phyloP scores from a whole-genome alignment of 2,329 filamentous ascomycete genomes.

The Penicillium nordicum region DNA sequence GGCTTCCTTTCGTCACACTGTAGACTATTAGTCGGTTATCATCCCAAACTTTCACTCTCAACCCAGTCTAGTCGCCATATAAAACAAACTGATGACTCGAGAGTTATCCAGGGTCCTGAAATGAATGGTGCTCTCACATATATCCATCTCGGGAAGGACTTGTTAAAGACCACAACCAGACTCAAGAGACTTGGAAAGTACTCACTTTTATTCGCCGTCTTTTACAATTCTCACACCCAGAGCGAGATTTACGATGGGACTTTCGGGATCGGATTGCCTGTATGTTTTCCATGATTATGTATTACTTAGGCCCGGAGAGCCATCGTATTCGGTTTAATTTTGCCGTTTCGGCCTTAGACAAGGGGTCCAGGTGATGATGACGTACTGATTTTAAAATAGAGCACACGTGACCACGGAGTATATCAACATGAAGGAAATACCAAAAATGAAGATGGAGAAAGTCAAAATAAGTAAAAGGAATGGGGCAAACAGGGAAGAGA shows the following conservation, averaged over 20 bases:
- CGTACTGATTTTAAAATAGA: background rate
- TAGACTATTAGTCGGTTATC: conserved; percentile 1
- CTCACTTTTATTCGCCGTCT: conserved; percentile 35
- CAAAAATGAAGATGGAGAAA: background rate
- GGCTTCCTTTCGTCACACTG: conserved; percentile 38
- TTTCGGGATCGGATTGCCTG: conserved; percentile 20
- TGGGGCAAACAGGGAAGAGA: background rate
- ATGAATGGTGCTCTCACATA: background rate
- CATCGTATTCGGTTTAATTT: conserved; percentile 2
- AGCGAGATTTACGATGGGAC: conserved; percentile 34
- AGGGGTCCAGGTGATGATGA: background rate
- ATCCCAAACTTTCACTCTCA: background rate
- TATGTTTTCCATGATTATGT: background rate
- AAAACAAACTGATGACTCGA: conserved; percentile 4
- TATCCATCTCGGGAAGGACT: background rate
- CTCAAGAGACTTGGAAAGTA: background rate
- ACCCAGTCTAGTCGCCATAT: background rate
- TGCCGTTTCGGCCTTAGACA: background rate
- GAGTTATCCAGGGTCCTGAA: background rate
- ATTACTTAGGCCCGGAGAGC: background rate
- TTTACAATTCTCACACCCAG: conserved; percentile 36
- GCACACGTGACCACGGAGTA: background rate
- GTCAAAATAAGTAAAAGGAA: background rate
- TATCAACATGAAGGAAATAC: background rate
- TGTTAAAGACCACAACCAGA: background rate